Evolutionary conservation across 139 green algal species (phyloP).

Genomic region (Closterium sp.): DNA sequence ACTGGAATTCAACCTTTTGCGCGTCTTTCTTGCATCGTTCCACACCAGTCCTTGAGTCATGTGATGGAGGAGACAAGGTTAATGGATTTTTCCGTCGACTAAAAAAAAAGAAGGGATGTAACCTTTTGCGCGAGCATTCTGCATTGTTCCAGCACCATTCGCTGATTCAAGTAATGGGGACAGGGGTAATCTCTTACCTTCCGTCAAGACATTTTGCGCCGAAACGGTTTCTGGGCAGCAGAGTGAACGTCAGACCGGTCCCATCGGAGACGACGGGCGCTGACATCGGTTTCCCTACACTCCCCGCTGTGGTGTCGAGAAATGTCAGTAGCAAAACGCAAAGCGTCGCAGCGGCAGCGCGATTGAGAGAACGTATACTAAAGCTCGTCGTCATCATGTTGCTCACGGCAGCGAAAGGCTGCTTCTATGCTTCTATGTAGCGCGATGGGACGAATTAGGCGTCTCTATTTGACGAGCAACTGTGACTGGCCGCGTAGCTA

Average conservation of each 20-base stretch:
- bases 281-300: neutral
- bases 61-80: too few species aligned
- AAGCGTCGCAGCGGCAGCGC: neutral
- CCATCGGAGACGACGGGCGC: neutral
- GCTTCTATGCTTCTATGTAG: too few species aligned
- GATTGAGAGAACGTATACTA: neutral
- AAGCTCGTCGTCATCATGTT: neutral
- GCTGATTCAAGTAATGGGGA: too few species aligned
- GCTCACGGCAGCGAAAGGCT: neutral
- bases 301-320: neutral
- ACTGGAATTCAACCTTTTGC: too few species aligned
- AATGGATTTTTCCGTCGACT: too few species aligned
- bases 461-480: too few species aligned
- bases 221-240: neutral
- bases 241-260: neutral
- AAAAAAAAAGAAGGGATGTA: too few species aligned
- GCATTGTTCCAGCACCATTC: too few species aligned
- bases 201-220: neutral
- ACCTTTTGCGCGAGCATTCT: too few species aligned
- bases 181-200: neutral
- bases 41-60: too few species aligned
- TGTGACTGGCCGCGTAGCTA: neutral
- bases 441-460: too few species aligned
- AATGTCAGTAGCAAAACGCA: neutral
- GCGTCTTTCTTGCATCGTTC: too few species aligned